These are phyloP conservation scores for Aureobasidium sp. DNA, from an alignment of 2,329 filamentous ascomycete genomes.

Conservation along the genomic window DNA sequence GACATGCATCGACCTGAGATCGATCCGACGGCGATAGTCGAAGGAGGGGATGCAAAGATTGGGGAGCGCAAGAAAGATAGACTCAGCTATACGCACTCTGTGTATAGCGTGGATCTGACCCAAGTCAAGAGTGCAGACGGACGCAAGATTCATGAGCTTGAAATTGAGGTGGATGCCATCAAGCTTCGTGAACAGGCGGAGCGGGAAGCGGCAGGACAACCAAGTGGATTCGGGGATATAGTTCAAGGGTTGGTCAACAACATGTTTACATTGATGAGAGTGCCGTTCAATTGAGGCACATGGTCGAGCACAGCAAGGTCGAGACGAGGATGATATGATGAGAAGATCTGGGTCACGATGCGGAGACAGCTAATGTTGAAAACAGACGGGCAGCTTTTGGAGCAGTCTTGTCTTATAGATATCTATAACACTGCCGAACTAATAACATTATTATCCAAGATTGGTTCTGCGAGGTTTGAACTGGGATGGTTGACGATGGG, in stretches of 20 bases:
- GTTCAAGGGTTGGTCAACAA: constrained; percentile 71
- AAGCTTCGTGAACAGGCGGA: constrained; percentile 48
- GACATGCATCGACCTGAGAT: constrained; percentile 50
- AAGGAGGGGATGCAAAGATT: constrained; percentile 34
- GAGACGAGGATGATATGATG: not conserved
- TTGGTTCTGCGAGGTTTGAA: not conserved
- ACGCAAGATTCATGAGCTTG: constrained; percentile 67
- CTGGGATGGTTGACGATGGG: not conserved
- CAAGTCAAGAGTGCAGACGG: constrained; percentile 55
- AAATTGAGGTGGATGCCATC: constrained; percentile 62
- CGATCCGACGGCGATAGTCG: constrained; percentile 47
- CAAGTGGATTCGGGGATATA: constrained; percentile 56
- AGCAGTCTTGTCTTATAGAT: not conserved
- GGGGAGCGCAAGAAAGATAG: constrained; percentile 61
- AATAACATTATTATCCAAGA: not conserved
- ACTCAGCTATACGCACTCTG: constrained; percentile 79
- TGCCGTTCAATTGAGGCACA: not conserved
- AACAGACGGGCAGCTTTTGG: not conserved
- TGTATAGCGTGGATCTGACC: constrained; percentile 86
- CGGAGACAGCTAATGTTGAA: not conserved
- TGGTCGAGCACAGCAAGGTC: not conserved
- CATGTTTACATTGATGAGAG: constrained; percentile 45
- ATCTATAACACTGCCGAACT: not conserved
- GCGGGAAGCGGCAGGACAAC: constrained; percentile 26
- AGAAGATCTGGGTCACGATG: not conserved